phyloP scores from a whole-genome alignment of 2,329 filamentous ascomycete species.

The Aschersonia sp. region DNA sequence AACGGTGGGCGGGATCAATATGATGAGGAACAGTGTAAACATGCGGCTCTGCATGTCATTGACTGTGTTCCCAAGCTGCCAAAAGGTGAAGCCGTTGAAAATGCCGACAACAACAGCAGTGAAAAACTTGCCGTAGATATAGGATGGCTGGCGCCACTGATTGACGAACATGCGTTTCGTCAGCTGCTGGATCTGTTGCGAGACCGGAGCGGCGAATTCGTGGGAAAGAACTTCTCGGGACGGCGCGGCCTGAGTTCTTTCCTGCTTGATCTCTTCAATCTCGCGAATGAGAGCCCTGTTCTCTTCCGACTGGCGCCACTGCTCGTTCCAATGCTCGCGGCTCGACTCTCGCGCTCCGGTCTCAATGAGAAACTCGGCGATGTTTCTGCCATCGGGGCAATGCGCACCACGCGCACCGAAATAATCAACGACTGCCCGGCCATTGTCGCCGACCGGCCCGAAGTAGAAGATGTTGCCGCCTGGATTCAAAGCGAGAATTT shows the following conservation, averaged over 20 bases:
- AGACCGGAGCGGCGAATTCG: conserved; percentile 54
- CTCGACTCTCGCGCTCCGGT: conserved; percentile 19
- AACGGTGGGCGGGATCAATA: conserved; percentile 54
- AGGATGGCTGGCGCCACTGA: conserved; percentile 64
- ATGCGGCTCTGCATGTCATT: conserved; percentile 63
- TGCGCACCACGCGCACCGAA: conserved; percentile 46
- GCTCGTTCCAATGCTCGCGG: conserved; percentile 52
- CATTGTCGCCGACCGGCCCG: conserved; percentile 34
- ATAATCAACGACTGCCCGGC: conserved; percentile 30
- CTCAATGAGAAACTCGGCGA: conserved; percentile 35
- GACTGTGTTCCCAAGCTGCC: conserved; percentile 48
- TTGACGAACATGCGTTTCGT: conserved; percentile 57
- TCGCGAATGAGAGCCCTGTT: conserved; percentile 44
- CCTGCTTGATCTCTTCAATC: conserved; percentile 43
- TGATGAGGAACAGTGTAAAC: conserved; percentile 56
- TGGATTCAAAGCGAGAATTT: conserved; percentile 33
- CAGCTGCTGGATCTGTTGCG: conserved; percentile 48
- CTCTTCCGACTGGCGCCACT: conserved; percentile 55
- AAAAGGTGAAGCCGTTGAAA: conserved; percentile 73
- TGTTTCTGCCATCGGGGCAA: conserved; percentile 42
- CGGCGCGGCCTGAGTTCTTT: conserved; percentile 4
- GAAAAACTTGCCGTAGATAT: conserved; percentile 66
- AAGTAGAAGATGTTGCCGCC: conserved; percentile 39
- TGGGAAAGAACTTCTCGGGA: conserved; percentile 9
- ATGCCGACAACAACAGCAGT: conserved; percentile 56